Evolutionary conservation across 495 filamentous ascomycete species (phyloP).

Genomic region (Physcia stellaris): DNA sequence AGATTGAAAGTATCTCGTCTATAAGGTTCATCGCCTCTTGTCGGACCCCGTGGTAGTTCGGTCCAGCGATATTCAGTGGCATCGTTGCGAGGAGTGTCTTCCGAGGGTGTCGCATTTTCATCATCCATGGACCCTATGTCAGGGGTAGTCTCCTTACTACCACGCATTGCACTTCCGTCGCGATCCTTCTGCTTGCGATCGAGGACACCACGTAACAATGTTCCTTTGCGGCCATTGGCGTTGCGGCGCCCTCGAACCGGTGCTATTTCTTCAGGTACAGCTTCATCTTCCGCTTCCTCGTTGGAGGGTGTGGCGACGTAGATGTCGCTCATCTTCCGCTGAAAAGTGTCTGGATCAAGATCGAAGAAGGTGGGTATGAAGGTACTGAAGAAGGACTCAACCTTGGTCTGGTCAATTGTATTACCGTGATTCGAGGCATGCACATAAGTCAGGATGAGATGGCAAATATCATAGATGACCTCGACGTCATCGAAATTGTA

Average conservation of each 20-base stretch:
- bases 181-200: conserved; percentile 66
- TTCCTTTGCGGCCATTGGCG: conserved; percentile 54
- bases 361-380: conserved; percentile 87
- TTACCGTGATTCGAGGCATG: conserved; percentile 54
- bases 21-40: conserved; percentile 57
- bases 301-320: conserved; percentile 43
- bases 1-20: conserved; percentile 66
- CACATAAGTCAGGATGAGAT: conserved; percentile 63
- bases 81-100: conserved; percentile 19
- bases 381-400: conserved; percentile 71
- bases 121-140: conserved; percentile 63
- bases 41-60: conserved; percentile 42
- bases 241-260: conserved; percentile 42
- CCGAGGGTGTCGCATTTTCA: conserved; percentile 34
- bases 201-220: conserved; percentile 75
- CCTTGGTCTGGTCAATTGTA: conserved; percentile 55
- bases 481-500: conserved; percentile 61
- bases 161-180: conserved; percentile 37
- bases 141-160: conserved; percentile 78
- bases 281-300: conserved; percentile 60
- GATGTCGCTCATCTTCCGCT: conserved; percentile 61
- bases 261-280: conserved; percentile 34
- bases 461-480: conserved; percentile 68
- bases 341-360: conserved; percentile 59
- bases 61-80: conserved; percentile 43